Base-by-base conservation (phyloP, 768 basidiomycete species). In the Kwoniella sp. region DNA sequence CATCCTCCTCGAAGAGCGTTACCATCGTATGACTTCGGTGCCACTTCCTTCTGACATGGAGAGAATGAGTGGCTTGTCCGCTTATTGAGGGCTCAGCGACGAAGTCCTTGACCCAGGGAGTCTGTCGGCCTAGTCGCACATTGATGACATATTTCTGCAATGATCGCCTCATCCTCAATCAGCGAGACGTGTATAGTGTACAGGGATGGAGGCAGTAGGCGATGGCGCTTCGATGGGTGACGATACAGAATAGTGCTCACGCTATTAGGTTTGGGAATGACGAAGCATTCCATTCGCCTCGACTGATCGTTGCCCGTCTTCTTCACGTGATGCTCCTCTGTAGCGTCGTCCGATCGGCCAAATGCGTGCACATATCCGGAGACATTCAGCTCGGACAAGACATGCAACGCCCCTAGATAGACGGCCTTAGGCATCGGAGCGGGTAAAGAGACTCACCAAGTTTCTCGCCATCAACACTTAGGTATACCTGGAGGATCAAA, bases 81-180 rank as follows among this genome's bases (percentile, higher is more conserved):
- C 53, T 52, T 22, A 58, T 25, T 9, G 38, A 31, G 2, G 63
- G 57, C 41, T 65, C 63, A 47, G 63, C 63, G 20, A 65, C 53
- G 29, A 50, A 58, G 22, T 65, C 63, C 15, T 17, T 25, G 13
- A 17, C 20, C 63, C 63, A 65, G 4, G 63, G 63, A 20, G 26
- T 65, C 23, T 58, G 63, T 31, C 57, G 63, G n/a, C 63, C 63
- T 2, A 65, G 51, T 2, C 31, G 63, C 20, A 55, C 63, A 38
- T 59, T 58, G 29, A 55, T 58, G 1, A 26, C 47, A 31, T 53
- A 65, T 25, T 53, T 57, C 63, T 65, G 25, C 17, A 2, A 45
- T 8, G 28, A 50, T n/a, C n/a, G n/a, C n/a, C n/a, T n/a, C n/a
- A n/a, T n/a, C n/a, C n/a, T n/a, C n/a, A n/a, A n/a, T n/a, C n/a